Conservation (phyloP, 169 alveolate species). For the Cryptosporidium parvum region DNA sequence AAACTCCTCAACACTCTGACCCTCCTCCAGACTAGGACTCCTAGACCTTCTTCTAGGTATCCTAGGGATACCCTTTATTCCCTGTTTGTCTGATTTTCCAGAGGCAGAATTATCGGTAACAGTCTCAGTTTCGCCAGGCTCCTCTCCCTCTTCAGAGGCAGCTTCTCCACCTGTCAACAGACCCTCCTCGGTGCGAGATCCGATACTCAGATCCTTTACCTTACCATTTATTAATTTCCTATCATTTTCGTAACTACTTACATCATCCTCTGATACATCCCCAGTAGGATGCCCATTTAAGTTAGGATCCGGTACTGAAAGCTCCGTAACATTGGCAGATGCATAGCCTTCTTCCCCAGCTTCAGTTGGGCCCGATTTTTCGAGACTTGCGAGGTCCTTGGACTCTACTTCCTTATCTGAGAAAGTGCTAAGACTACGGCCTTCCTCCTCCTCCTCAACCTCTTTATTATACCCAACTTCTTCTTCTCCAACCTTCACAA, state of each 20-base stretch:
- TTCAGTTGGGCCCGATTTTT: slow-evolving; percentile 32
- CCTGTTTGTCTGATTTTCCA: slow-evolving; percentile 16
- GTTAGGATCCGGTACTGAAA: background rate
- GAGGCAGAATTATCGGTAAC: background rate
- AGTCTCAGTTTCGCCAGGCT: slow-evolving; percentile 27
- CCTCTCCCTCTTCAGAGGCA: slow-evolving; percentile 68
- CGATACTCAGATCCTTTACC: slow-evolving; percentile 33
- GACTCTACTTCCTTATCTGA: slow-evolving; percentile 69
- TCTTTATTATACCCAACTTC: slow-evolving; percentile 50
- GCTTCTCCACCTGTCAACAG: slow-evolving; percentile 3
- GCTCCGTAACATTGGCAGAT: background rate
- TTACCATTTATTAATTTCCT: slow-evolving; percentile 34
- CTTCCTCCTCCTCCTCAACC: slow-evolving; percentile 73
- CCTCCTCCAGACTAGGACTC: slow-evolving; percentile 71
- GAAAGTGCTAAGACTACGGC: slow-evolving; percentile 65
- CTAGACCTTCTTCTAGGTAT: slow-evolving; percentile 76
- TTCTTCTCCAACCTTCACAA: slow-evolving; percentile 31
- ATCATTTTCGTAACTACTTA: slow-evolving; percentile 13
- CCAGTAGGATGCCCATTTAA: slow-evolving; percentile 11
- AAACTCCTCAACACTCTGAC: slow-evolving; percentile 56
- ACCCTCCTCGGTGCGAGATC: slow-evolving; percentile 43
- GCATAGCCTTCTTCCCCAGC: slow-evolving; percentile 15
- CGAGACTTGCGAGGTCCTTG: slow-evolving; percentile 41
- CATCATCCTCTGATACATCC: slow-evolving; percentile 21
- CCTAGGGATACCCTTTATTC: slow-evolving; percentile 37